These are phyloP conservation scores for Melastoma candidum DNA, from an alignment of 441 rosid species.

Conservation along the genomic window DNA sequence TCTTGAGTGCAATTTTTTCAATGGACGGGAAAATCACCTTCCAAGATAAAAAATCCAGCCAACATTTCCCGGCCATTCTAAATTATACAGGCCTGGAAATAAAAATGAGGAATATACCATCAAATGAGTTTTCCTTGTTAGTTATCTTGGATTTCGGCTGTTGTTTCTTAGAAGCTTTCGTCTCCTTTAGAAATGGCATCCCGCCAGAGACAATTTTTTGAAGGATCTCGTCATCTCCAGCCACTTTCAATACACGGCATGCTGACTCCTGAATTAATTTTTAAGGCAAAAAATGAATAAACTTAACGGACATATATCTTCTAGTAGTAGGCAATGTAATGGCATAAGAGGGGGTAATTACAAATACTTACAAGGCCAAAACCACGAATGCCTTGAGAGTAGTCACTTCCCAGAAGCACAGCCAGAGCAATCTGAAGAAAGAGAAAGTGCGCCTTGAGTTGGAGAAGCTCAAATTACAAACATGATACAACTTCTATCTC, in stretches of 20 bases:
- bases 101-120: conserved; percentile 19
- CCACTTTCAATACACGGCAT: conserved; percentile 60
- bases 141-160: conserved; percentile 18
- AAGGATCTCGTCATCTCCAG: conserved; percentile 62
- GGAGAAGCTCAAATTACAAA: not conserved
- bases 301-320: not conserved
- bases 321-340: not conserved
- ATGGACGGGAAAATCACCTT: too few relatives aligned
- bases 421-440: conserved; percentile 62
- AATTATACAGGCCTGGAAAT: conserved; percentile 27
- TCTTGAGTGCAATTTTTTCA: not conserved
- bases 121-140: conserved; percentile 20
- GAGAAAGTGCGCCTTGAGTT: conserved; percentile 1
- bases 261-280: conserved; percentile 53
- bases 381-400: conserved; percentile 74
- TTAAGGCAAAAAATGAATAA: conserved; percentile 2
- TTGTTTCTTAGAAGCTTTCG: conserved; percentile 42
- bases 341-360: conserved; percentile 6
- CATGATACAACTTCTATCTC: not conserved
- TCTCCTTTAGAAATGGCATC: conserved; percentile 38
- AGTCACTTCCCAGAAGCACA: conserved; percentile 87
- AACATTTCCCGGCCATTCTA: not conserved
- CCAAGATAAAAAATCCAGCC: not conserved
- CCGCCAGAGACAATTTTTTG: conserved; percentile 44
- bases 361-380: conserved; percentile 55